Percentiles rank a stretch among this genome's conserved stretches.
These are phyloP conservation scores for Colletotrichum agaves DNA, from an alignment of 2,329 filamentous ascomycete genomes.

Conservation along the genomic window DNA sequence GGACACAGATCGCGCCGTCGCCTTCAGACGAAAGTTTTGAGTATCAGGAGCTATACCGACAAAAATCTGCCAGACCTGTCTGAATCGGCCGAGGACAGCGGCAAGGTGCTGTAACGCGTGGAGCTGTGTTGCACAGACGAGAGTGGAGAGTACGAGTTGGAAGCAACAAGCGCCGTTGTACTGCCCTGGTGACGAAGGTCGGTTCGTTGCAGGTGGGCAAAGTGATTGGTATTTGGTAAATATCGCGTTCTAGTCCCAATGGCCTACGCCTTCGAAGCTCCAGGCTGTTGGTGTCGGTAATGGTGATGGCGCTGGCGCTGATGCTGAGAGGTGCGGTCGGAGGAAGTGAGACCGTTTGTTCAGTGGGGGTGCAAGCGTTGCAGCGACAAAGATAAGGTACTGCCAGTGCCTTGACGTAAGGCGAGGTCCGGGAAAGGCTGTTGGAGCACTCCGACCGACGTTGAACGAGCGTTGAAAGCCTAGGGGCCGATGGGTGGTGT, in stretches of 20 bases:
- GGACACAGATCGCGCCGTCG: constrained; percentile 6
- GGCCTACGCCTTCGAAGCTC: constrained; percentile 1
- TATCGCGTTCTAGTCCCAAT: neutral
- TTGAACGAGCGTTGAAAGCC: constrained; percentile 14
- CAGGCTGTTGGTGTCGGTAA: neutral
- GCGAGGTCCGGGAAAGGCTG: neutral
- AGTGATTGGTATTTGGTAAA: neutral
- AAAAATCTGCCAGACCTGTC: neutral
- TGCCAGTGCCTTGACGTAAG: constrained; percentile 14
- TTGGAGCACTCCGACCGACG: neutral
- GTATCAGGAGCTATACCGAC: constrained; percentile 8
- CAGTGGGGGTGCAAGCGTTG: constrained; percentile 11
- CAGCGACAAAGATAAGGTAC: neutral
- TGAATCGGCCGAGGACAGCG: neutral
- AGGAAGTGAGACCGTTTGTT: constrained; percentile 4
- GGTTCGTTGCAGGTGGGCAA: neutral
- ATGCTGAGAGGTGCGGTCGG: constrained; percentile 1
- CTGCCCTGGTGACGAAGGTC: neutral
- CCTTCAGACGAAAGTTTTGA: constrained; percentile 15
- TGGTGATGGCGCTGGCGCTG: neutral
- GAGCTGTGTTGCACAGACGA: constrained; percentile 8
- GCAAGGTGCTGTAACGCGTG: neutral
- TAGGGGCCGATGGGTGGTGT: neutral
- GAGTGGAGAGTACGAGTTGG: neutral
- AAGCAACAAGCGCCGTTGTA: neutral